Conservation (phyloP, 345 rosid genomes). For the Salix exigua region DNA sequence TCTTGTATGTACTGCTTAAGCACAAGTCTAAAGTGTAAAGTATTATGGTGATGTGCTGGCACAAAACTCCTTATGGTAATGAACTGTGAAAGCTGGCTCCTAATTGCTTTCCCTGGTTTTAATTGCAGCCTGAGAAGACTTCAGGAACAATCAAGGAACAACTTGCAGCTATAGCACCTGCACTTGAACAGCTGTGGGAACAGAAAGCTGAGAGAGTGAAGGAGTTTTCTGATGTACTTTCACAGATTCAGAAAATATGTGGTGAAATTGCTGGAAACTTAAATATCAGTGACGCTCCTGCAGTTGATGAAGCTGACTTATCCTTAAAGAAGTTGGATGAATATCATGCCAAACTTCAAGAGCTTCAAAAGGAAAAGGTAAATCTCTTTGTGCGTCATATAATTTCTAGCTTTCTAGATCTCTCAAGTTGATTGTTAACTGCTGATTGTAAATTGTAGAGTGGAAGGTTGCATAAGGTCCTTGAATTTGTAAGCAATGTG, state of each 20-base stretch:
- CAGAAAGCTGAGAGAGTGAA: constrained; percentile 85
- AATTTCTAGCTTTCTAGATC: constrained; percentile 1
- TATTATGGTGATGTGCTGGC: background rate
- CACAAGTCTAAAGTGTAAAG: background rate
- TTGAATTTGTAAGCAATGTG: constrained; percentile 84
- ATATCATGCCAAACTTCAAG: constrained; percentile 70
- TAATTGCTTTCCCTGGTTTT: constrained; percentile 14
- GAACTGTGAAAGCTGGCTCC: background rate
- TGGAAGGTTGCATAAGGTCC: constrained; percentile 85
- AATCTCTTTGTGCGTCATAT: background rate
- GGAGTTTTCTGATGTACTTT: constrained; percentile 70
- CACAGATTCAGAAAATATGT: constrained; percentile 86
- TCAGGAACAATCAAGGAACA: constrained; percentile 94
- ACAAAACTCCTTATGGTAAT: background rate
- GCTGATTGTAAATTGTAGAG: constrained; percentile 43
- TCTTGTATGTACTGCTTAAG: background rate
- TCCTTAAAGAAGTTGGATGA: constrained; percentile 77
- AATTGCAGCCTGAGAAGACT: constrained; percentile 67
- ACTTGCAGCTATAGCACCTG: constrained; percentile 89
- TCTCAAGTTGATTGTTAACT: constrained; percentile 8
- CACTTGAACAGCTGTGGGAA: constrained; percentile 81
- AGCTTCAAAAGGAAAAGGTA: constrained; percentile 95
- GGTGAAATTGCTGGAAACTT: constrained; percentile 75
- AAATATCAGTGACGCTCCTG: constrained; percentile 48
- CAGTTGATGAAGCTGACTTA: constrained; percentile 77